These are phyloP conservation scores for Amaranthus tricolor DNA, from an alignment of 179 eudicot species.

Conservation along the genomic window DNA sequence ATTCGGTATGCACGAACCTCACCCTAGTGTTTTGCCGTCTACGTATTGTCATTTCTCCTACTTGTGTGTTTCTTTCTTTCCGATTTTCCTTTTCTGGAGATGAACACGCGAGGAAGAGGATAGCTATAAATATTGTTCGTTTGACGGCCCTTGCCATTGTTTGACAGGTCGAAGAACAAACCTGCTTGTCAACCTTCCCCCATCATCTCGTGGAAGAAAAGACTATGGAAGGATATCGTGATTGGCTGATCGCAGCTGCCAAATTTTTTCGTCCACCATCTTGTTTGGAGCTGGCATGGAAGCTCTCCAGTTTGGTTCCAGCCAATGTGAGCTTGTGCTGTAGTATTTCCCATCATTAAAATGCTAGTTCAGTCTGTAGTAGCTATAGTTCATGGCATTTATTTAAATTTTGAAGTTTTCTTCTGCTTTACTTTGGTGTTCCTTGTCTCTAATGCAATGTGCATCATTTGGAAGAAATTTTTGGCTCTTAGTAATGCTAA, in stretches of 20 bases:
- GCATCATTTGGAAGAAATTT: too few relatives aligned
- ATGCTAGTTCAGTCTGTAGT: conserved; percentile 33
- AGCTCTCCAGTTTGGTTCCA: conserved; percentile 24
- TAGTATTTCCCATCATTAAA: conserved; percentile 25
- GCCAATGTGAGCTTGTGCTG: conserved; percentile 27
- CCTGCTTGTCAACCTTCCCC: conserved; percentile 52
- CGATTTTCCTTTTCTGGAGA: neutral
- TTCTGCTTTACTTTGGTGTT: conserved; percentile 31
- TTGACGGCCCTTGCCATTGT: conserved; percentile 20
- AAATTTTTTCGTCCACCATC: conserved; percentile 6
- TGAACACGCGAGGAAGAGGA: neutral
- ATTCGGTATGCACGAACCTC: conserved; percentile 49
- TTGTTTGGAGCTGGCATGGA: conserved; percentile 18
- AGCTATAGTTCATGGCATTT: conserved; percentile 13
- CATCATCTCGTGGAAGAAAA: conserved; percentile 72
- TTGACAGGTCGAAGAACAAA: conserved; percentile 69
- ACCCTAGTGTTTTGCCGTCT: neutral
- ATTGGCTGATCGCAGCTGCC: conserved; percentile 13
- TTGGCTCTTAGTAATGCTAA: too few relatives aligned
- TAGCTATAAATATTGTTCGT: neutral
- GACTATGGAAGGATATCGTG: conserved; percentile 69
- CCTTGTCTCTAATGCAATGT: conserved; percentile 15
- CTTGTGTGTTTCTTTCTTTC: neutral
- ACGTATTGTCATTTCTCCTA: neutral
- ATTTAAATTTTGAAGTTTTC: conserved; percentile 24